Evolutionary conservation across 1,284 basidiomycete genomes (phyloP), one percentile per base, ranked within the genome.

Genomic region (Heliocybe sulcata): DNA sequence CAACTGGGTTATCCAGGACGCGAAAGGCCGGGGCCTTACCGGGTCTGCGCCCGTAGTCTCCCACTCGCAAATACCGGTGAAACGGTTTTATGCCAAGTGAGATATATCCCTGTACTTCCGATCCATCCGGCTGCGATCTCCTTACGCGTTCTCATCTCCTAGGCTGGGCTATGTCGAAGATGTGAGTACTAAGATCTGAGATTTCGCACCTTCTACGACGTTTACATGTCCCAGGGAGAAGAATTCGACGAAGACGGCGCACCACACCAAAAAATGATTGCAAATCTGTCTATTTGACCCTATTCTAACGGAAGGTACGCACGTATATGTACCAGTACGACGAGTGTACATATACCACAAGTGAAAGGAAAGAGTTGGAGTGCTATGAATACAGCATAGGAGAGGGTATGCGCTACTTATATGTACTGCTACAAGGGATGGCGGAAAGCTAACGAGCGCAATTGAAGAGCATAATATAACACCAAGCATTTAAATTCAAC

Each of bases 211-310:
- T 11, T 19, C 16, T 23, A 16, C 45, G 20, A 33, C 45, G 20
- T 52, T 48, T 14, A 35, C 45, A 35, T 29, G 14, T 38, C 22
- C 33, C 19, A 90, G 86, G 89, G 87, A 56, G 76, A 77, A 35
- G 78, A 83, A 65, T 90, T 89, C 69, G 85, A 90, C 66, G 88
- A 90, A 68, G 88, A 90, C 57, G 88, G 87, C 45, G 85, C 78
- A 61, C 87, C 85, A 56, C 88, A 90, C 77, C 87, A 89, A 66
- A 82, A 80, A 68, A 88, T 90, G 87, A 76, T 83, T 58, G 68
- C 76, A 58, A 73, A 69, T 58, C 65, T 87, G 63, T 74, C 54
- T 53, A 52, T 42, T 42, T 42, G 38, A 42, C 16, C 6, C 16
- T 42, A 42, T 20, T 42, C 38, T 42, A 42, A 4, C 38, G 33